Conservation (phyloP, 2,329 filamentous ascomycete genomes). For the Lojkania enalia region DNA sequence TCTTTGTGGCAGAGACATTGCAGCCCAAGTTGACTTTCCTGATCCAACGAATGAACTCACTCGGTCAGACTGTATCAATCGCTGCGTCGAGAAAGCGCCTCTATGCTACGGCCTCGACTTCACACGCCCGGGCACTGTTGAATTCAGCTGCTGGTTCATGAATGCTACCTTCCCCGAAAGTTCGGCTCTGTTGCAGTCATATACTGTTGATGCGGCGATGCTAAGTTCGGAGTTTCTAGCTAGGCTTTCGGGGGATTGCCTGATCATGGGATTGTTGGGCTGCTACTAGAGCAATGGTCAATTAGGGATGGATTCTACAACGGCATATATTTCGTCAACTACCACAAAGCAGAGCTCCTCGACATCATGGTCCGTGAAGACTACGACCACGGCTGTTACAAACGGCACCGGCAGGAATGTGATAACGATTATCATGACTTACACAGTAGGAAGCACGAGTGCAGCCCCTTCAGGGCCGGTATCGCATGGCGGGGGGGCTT, state of each 20-base stretch:
- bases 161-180: conserved; percentile 4
- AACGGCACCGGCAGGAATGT: background rate
- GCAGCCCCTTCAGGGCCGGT: background rate
- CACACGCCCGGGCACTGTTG: conserved; percentile 2
- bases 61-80: conserved; percentile 9
- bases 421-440: background rate
- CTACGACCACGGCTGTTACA: background rate
- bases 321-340: background rate
- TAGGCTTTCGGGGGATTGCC: background rate
- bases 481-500: background rate
- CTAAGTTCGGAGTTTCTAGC: background rate
- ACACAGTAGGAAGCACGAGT: background rate
- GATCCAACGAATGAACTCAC: conserved; percentile 6
- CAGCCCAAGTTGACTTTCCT: conserved; percentile 11
- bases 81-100: conserved; percentile 13
- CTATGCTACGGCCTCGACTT: conserved; percentile 16
- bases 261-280: background rate
- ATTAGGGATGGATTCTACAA: background rate
- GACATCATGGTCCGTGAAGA: too few species aligned
- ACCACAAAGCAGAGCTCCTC: background rate
- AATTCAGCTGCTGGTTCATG: conserved; percentile 15
- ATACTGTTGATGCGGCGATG: background rate
- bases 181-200: background rate
- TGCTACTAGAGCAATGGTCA: background rate
- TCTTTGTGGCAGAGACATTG: conserved; percentile 15